A percentile compares a stretch with the other conserved stretches of the same genome.
Conservation (phyloP, 31 red algal genomes). For the Odonthalia washingtoniensis region DNA sequence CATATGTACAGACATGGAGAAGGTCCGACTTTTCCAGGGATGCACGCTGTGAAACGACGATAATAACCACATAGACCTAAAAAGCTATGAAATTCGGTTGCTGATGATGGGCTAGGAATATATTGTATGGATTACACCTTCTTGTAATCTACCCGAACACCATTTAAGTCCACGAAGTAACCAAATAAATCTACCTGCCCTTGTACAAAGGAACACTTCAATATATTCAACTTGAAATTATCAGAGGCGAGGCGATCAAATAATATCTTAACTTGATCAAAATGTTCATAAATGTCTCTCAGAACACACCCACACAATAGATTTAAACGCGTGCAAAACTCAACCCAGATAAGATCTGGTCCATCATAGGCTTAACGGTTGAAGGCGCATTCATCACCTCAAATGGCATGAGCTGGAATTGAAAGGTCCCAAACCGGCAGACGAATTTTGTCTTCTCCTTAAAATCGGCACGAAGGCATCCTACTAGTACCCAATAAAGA, state of each 20-base stretch:
- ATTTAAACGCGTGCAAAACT: background rate
- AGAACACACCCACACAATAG: slow-evolving; percentile 4
- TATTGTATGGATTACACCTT: slow-evolving; percentile 5
- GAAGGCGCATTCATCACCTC: background rate
- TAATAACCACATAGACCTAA: slow-evolving; percentile 30
- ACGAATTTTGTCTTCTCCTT: too few species aligned
- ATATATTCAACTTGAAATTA: slow-evolving; percentile 16
- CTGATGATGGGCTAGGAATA: background rate
- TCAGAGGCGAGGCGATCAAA: background rate
- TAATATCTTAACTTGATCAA: background rate
- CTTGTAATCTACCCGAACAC: slow-evolving; percentile 29
- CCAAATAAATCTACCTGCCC: slow-evolving; percentile 20
- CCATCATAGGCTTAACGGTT: background rate
- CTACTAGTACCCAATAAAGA: too few species aligned
- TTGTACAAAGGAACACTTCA: slow-evolving; percentile 27
- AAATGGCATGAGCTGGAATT: background rate
- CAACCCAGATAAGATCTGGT: background rate
- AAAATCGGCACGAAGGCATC: too few species aligned
- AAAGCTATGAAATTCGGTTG: slow-evolving; percentile 43
- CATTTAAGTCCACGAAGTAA: slow-evolving; percentile 13
- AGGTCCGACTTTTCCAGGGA: background rate
- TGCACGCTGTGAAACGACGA: slow-evolving; percentile 12
- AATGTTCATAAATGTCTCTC: background rate
- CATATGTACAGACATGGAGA: slow-evolving; percentile 1
- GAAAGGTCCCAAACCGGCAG: background rate